Percentiles rank a stretch among this genome's conserved stretches.
Conservation (phyloP, 1,284 basidiomycete species). For the Vanrija sp. region DNA sequence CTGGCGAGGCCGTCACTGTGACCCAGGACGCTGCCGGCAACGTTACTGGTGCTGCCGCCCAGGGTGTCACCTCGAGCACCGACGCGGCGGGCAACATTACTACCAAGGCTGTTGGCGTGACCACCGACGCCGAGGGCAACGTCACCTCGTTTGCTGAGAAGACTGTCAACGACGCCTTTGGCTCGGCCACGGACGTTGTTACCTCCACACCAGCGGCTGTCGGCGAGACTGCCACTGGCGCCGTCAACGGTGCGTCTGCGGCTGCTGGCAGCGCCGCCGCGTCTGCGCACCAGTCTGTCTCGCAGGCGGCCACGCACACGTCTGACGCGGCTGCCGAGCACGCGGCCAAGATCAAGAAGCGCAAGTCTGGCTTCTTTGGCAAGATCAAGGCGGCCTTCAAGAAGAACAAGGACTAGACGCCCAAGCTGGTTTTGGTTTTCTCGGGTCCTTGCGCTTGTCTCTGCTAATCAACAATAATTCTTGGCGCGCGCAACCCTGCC, state of each 20-base stretch:
- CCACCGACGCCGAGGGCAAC: constrained; percentile 2
- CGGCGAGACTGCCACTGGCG: not conserved
- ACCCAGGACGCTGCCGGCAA: not conserved
- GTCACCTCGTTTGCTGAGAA: not conserved
- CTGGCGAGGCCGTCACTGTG: not conserved
- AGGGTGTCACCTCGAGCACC: not conserved
- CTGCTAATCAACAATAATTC: too few relatives aligned
- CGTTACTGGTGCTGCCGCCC: not conserved
- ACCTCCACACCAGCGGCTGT: too few relatives aligned
- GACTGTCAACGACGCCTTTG: not conserved
- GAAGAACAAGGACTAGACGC: constrained; percentile 5
- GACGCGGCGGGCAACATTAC: not conserved
- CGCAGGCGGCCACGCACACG: not conserved
- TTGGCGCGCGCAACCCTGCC: too few relatives aligned
- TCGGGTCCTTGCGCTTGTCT: too few relatives aligned
- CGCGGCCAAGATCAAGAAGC: constrained; percentile 13
- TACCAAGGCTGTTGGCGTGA: not conserved
- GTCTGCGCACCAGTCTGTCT: not conserved
- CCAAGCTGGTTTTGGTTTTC: too few relatives aligned
- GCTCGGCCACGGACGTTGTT: constrained; percentile 1
- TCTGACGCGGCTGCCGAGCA: not conserved
- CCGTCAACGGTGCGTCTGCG: not conserved
- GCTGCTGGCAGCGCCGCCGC: not conserved
- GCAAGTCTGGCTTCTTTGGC: constrained; percentile 26
- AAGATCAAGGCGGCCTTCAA: constrained; percentile 19